Conservation (phyloP, 2,329 filamentous ascomycete genomes). For the Cercospora sp. region DNA sequence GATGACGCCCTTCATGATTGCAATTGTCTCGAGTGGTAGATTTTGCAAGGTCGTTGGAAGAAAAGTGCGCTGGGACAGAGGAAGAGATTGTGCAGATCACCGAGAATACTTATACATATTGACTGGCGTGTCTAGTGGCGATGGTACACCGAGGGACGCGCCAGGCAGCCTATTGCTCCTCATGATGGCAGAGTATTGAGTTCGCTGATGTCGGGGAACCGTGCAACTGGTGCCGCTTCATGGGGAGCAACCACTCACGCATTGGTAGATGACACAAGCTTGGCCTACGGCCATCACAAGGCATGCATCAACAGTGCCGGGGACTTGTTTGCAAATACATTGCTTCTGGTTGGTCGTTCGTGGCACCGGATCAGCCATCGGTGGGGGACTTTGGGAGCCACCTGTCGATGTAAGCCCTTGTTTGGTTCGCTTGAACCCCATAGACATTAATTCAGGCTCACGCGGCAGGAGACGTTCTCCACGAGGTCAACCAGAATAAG, state of each 20-base stretch:
- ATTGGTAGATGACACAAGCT: constrained; percentile 7
- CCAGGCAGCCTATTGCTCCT: constrained; percentile 4
- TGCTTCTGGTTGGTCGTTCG: constrained; percentile 6
- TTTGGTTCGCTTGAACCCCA: constrained; percentile 1
- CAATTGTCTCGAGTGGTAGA: neutral
- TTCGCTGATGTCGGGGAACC: constrained; percentile 3
- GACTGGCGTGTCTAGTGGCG: neutral
- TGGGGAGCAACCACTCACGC: neutral
- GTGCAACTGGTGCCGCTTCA: constrained; percentile 5
- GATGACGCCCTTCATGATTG: constrained; percentile 33
- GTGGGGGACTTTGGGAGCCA: neutral
- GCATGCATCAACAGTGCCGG: neutral
- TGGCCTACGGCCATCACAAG: neutral
- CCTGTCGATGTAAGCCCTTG: neutral
- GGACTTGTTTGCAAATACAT: constrained; percentile 4
- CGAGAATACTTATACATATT: constrained; percentile 8
- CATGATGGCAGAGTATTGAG: neutral
- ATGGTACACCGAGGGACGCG: constrained; percentile 13
- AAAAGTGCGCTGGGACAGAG: neutral
- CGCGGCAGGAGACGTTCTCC: neutral
- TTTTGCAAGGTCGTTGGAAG: neutral
- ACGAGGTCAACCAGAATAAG: neutral
- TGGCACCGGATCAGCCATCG: neutral
- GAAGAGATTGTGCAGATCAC: neutral
- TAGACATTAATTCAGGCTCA: neutral